Conservation (phyloP, 805 yeast genomes). For the Candida ponderosae region DNA sequence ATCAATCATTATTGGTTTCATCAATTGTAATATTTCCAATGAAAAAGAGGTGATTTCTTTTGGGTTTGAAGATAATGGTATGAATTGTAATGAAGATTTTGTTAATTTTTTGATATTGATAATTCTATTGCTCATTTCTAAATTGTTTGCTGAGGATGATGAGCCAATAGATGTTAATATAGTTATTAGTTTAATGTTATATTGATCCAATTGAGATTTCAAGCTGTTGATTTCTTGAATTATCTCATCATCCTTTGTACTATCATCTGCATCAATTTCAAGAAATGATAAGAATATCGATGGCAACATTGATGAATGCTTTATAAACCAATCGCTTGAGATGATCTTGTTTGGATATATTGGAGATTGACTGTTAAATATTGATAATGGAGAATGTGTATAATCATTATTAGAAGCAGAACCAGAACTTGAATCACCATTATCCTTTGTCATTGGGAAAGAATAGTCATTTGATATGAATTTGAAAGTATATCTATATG, state of each 20-base stretch:
- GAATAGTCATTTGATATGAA: slow-evolving; percentile 20
- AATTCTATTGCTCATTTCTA: slow-evolving; percentile 28
- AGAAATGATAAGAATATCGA: slow-evolving; percentile 37
- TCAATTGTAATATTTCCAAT: slow-evolving; percentile 27
- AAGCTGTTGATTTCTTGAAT: slow-evolving; percentile 25
- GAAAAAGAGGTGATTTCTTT: slow-evolving; percentile 34
- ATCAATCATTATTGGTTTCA: slow-evolving; percentile 34
- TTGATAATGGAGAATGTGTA: no score
- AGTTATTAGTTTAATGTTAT: slow-evolving; percentile 26
- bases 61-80: slow-evolving; percentile 30
- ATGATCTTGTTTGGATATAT: slow-evolving; percentile 35
- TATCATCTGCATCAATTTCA: slow-evolving; percentile 25
- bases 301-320: slow-evolving; percentile 42
- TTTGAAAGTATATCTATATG: slow-evolving; percentile 22
- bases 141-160: slow-evolving; percentile 19
- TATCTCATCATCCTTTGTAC: slow-evolving; percentile 16
- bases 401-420: slow-evolving; percentile 37
- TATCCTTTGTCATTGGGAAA: slow-evolving; percentile 13
- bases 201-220: slow-evolving; percentile 22
- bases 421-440: slow-evolving; percentile 17
- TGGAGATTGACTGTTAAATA: slow-evolving; percentile 12
- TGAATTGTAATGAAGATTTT: slow-evolving; percentile 34
- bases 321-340: slow-evolving; percentile 43
- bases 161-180: slow-evolving; percentile 23
- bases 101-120: slow-evolving; percentile 31